These are phyloP conservation scores for Leptodontidium sp. DNA, from an alignment of 2,329 filamentous ascomycete species.

Conservation along the genomic window DNA sequence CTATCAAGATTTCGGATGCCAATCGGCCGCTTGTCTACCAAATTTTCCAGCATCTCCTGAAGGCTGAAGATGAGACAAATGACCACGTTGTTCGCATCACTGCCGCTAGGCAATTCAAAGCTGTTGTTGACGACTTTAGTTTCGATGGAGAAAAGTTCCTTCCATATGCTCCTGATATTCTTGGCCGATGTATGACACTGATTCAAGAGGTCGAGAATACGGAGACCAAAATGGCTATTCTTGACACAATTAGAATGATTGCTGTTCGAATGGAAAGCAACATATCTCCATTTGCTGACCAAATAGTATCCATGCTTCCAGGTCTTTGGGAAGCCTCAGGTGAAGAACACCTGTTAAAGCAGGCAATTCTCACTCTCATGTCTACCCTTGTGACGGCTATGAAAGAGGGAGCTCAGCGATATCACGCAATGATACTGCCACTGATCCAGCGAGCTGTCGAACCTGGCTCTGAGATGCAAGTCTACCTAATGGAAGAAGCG, in stretches of 20 bases:
- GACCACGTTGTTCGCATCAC: slow-evolving; percentile 93
- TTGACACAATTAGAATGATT: slow-evolving; percentile 84
- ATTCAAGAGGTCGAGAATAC: slow-evolving; percentile 81
- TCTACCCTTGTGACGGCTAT: slow-evolving; percentile 86
- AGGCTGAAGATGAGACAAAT: slow-evolving; percentile 79
- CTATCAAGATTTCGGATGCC: slow-evolving; percentile 74
- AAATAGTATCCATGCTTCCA: slow-evolving; percentile 82
- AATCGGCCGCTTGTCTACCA: slow-evolving; percentile 82
- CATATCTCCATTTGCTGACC: slow-evolving; percentile 74
- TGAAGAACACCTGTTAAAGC: slow-evolving; percentile 87
- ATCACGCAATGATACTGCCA: slow-evolving; percentile 82
- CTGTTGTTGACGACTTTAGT: slow-evolving; percentile 83
- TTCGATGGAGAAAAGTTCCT: slow-evolving; percentile 79
- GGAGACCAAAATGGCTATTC: slow-evolving; percentile 88
- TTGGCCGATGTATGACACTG: slow-evolving; percentile 78
- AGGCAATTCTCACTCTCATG: slow-evolving; percentile 87
- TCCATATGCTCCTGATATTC: slow-evolving; percentile 77
- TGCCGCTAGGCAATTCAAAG: slow-evolving; percentile 83
- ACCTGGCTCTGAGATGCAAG: slow-evolving; percentile 74
- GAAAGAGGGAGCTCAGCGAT: slow-evolving; percentile 78
- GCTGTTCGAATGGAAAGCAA: slow-evolving; percentile 83
- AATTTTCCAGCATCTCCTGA: slow-evolving; percentile 87
- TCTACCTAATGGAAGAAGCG: slow-evolving; percentile 91
- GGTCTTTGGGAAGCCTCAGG: slow-evolving; percentile 85
- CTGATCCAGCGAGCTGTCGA: slow-evolving; percentile 83